A percentile compares a stretch with the other conserved stretches of the same genome.
These are phyloP conservation scores for Naegleria gruberi DNA, from an alignment of 208 protist species.

Conservation along the genomic window DNA sequence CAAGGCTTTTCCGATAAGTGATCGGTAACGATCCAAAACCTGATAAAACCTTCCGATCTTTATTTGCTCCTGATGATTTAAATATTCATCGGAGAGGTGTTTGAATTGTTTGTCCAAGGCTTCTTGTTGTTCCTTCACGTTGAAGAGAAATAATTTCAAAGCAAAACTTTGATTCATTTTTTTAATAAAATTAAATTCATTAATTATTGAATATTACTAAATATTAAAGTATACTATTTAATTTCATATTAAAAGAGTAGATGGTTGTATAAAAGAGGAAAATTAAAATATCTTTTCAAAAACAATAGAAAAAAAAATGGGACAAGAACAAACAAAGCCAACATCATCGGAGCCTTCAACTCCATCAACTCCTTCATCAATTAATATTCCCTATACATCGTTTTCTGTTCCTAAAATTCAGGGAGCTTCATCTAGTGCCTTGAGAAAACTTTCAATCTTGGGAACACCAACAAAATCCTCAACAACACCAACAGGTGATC, in stretches of 20 bases:
- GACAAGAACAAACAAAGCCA: background rate
- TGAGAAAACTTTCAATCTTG: background rate
- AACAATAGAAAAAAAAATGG: background rate
- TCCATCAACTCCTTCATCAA: background rate
- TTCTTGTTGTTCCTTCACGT: background rate
- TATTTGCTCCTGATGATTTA: background rate
- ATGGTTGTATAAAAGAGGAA: no score
- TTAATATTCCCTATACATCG: background rate
- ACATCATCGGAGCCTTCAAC: background rate
- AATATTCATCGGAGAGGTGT: background rate
- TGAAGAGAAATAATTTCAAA: background rate
- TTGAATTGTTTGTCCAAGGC: background rate
- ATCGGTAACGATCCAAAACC: background rate
- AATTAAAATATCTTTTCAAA: no score
- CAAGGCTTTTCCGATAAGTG: background rate
- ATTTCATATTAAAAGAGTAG: no score
- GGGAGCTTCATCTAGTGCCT: background rate
- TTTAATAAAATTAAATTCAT: no score
- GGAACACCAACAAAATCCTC: background rate
- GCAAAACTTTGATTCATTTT: no score
- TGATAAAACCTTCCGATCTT: background rate
- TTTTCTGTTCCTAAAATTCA: background rate
- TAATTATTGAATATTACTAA: no score
- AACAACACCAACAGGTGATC: background rate
- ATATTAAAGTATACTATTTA: no score